These are phyloP conservation scores for Irpex sp. DNA, from an alignment of 1,284 basidiomycete genomes.

Conservation along the genomic window DNA sequence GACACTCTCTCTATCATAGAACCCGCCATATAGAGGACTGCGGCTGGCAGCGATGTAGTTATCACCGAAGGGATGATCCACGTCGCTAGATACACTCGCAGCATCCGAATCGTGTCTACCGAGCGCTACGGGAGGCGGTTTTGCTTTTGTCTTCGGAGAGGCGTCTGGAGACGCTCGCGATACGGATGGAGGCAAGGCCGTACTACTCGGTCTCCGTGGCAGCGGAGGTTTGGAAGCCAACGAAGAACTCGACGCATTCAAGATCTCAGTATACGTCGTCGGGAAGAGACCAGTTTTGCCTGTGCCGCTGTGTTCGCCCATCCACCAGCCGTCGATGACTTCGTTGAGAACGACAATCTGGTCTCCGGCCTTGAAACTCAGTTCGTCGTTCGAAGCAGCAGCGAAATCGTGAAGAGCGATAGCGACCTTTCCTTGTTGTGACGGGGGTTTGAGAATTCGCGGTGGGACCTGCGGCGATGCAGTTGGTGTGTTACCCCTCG, in stretches of 20 bases:
- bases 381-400: constrained; percentile 65
- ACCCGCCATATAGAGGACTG: constrained; percentile 41
- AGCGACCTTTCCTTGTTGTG: constrained; percentile 44
- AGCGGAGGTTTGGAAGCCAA: constrained; percentile 26
- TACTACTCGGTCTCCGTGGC: constrained; percentile 19
- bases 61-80: constrained; percentile 37
- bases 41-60: constrained; percentile 37
- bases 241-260: constrained; percentile 25
- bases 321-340: constrained; percentile 83
- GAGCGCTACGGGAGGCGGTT: not conserved
- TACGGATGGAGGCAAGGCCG: constrained; percentile 2
- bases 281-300: constrained; percentile 79
- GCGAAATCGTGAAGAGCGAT: constrained; percentile 73
- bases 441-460: constrained; percentile 39
- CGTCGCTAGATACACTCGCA: constrained; percentile 22
- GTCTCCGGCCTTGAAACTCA: constrained; percentile 69
- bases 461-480: constrained; percentile 37
- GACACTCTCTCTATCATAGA: constrained; percentile 17
- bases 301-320: constrained; percentile 55
- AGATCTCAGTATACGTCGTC: constrained; percentile 61
- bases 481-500: constrained; percentile 17
- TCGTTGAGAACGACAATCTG: constrained; percentile 73
- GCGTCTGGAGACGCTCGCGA: not conserved
- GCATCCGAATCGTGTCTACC: constrained; percentile 31
- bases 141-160: constrained; percentile 1